Conservation (phyloP, 306 rosid genomes). For the Clitoria ternatea region DNA sequence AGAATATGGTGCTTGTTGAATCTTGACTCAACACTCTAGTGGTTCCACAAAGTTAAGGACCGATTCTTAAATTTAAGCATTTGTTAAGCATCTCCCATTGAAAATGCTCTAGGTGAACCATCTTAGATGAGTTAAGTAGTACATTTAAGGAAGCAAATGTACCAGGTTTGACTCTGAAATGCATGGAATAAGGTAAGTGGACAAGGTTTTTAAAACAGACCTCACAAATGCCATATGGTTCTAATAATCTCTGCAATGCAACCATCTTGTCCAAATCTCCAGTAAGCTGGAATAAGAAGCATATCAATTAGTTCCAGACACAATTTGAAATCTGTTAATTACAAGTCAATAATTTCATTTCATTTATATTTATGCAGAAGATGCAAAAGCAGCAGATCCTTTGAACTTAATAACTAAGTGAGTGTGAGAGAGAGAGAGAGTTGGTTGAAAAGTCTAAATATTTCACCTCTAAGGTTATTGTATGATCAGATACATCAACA, state of each 20-base stretch:
- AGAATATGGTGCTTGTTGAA: too few species aligned
- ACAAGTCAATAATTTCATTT: background rate
- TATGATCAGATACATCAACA: conserved; percentile 80
- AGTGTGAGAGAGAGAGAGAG: too few species aligned
- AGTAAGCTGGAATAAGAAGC: conserved; percentile 49
- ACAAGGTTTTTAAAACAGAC: conserved; percentile 40
- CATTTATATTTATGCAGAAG: background rate
- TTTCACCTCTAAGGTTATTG: conserved; percentile 79
- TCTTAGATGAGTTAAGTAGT: background rate
- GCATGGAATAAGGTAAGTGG: background rate
- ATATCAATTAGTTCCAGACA: conserved; percentile 20
- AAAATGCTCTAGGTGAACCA: background rate
- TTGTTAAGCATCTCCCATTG: too few species aligned
- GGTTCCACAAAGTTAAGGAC: too few species aligned
- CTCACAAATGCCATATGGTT: conserved; percentile 90
- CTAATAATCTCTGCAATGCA: conserved; percentile 80
- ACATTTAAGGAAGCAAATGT: background rate
- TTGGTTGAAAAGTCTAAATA: conserved; percentile 9
- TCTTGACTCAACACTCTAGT: too few species aligned
- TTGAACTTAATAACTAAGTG: conserved; percentile 11
- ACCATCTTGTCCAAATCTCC: conserved; percentile 90
- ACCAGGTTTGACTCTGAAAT: background rate
- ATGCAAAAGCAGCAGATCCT: conserved; percentile 2
- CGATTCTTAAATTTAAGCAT: too few species aligned
- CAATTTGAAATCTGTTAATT: background rate